Evolutionary conservation across 140 eudicot species (phyloP), one percentile per base, ranked within the genome.

Genomic region (Ambrosia hybrid): DNA sequence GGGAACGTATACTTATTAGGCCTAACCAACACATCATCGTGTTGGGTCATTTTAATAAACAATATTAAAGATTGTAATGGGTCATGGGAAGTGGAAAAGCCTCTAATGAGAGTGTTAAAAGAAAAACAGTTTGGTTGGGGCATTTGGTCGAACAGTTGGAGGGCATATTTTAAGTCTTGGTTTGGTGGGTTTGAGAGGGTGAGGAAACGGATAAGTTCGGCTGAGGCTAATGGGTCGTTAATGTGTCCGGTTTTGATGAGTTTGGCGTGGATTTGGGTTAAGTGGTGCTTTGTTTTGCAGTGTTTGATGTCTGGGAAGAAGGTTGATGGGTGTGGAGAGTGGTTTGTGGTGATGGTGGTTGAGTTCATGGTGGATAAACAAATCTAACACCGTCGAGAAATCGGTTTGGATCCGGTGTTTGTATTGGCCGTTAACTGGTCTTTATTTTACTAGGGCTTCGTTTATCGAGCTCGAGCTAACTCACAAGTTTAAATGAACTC

Each of bases 1-100:
- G 84, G 89, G 17, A 85, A 81, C 37, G 89, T 85, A 63, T 67
- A 85, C 16, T 72, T 66, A 78, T 85, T 85, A 65, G 89, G 89
- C 9, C 30, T 48, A 3, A 67, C 79, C 39, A 26, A 9, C 37
- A 73, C 82, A 53, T 36, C 6, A 30, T 53, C 14, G 7, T 14
- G 43, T 7, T 58, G 41, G 11, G 78, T 51, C 89, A 81, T 78
- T 55, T 63, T 60, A 58, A 4, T 10, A 60, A 85, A 85, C 59
- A 85, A 37, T 53, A 58, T 0, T 2, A 81, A 71, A 14, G 89
- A 73, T 62, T 78, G 70, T 34, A 74, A 53, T 39, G 82, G 64
- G 67, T 68, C 71, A 11, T 74, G 5, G 65, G 38, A 68, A 34
- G 81, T 82, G 9, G 75, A 82, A 43, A 67, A 21, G 6, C 84